Evolutionary conservation across 306 rosid genomes (phyloP).

Genomic region (Myrica gale): DNA sequence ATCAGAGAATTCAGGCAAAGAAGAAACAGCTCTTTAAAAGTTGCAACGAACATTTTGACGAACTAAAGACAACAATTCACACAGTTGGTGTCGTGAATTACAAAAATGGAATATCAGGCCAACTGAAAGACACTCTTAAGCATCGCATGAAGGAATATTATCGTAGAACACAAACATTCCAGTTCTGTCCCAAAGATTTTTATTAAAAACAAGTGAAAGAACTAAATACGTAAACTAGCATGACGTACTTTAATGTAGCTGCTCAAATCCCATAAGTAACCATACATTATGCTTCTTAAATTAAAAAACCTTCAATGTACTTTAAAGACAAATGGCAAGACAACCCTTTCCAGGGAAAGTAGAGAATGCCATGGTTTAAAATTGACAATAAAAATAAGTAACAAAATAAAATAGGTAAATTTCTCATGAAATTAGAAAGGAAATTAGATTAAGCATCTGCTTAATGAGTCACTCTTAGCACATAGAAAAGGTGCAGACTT

Average conservation of each 20-base stretch:
- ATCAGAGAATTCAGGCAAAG: background rate
- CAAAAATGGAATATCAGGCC: background rate
- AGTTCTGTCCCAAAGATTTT: background rate
- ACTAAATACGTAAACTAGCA: background rate
- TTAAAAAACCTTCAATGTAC: background rate
- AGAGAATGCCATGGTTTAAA: background rate
- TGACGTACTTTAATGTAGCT: background rate
- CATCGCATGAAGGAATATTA: background rate
- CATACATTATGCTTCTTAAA: background rate
- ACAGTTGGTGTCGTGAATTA: too few relatives aligned
- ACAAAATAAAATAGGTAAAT: background rate
- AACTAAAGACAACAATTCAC: too few relatives aligned
- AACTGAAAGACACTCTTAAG: background rate
- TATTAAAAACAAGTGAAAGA: constrained; percentile 1
- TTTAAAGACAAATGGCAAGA: background rate
- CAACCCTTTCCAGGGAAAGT: background rate
- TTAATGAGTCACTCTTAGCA: background rate
- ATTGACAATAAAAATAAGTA: background rate
- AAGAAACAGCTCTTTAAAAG: constrained; percentile 7
- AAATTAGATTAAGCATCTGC: background rate
- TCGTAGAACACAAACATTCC: background rate
- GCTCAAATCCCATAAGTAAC: background rate
- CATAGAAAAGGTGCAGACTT: too few relatives aligned
- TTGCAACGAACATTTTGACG: background rate
- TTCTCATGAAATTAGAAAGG: background rate